Percentiles rank a stretch among this genome's conserved stretches.
Conservation (phyloP, 2,329 filamentous ascomycete species). For the Sporothrix globosa region DNA sequence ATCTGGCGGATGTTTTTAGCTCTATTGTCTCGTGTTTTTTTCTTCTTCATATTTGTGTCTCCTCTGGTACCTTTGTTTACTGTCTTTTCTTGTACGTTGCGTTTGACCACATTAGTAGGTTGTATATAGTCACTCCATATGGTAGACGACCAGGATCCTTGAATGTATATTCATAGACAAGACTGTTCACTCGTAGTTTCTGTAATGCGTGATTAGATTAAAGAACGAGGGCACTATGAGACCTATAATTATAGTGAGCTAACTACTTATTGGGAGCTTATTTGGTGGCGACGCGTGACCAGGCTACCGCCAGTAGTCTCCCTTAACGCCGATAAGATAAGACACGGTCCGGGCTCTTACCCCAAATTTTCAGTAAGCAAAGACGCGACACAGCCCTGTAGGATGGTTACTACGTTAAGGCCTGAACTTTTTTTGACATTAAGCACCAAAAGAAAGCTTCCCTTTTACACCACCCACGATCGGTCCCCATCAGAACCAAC, state of each 20-base stretch:
- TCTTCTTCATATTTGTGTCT: neutral
- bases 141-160: neutral
- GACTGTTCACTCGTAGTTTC: neutral
- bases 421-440: neutral
- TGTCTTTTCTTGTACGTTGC: neutral
- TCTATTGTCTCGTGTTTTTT: neutral
- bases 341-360: neutral
- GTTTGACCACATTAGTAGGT: neutral
- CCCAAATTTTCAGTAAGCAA: constrained; percentile 12
- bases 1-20: neutral
- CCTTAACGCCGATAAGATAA: constrained; percentile 15
- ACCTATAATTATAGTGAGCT: neutral
- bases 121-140: constrained; percentile 15
- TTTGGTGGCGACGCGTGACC: constrained; percentile 7
- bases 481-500: constrained; percentile 1
- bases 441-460: neutral
- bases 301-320: neutral
- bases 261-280: neutral
- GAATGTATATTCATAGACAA: neutral
- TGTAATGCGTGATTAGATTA: neutral
- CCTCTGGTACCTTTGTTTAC: neutral
- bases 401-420: neutral
- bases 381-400: constrained; percentile 11
- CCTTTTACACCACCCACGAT: neutral
- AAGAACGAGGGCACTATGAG: neutral